Conservation (phyloP, 164 flowering plant genomes). For the Vitis rotundifolia region DNA sequence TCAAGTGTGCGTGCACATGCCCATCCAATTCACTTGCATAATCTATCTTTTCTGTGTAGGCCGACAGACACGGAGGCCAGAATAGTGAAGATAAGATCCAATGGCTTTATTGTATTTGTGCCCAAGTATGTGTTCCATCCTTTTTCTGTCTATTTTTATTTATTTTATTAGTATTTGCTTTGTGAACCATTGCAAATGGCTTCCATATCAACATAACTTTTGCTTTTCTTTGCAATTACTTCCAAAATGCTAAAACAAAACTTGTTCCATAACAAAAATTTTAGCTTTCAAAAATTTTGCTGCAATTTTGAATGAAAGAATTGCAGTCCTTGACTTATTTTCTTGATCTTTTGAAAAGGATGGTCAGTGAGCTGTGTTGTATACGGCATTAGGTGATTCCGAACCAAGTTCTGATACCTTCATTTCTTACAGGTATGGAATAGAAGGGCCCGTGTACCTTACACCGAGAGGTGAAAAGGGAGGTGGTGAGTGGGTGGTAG, state of each 20-base stretch:
- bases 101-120: slow-evolving; percentile 95
- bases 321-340: too few species aligned
- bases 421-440: slow-evolving; percentile 63
- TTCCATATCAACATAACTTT: too few species aligned
- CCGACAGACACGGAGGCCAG: slow-evolving; percentile 94
- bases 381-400: too few species aligned
- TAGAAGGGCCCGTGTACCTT: slow-evolving; percentile 91
- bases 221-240: too few species aligned
- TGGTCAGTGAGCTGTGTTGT: too few species aligned
- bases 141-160: not conserved
- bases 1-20: not conserved
- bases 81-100: slow-evolving; percentile 90
- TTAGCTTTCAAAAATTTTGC: too few species aligned
- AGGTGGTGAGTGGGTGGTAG: slow-evolving; percentile 74
- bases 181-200: too few species aligned
- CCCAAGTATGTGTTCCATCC: slow-evolving; percentile 70
- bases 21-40: not conserved
- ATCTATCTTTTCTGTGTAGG: slow-evolving; percentile 45
- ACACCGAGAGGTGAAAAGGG: slow-evolving; percentile 52
- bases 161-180: not conserved
- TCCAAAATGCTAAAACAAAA: too few species aligned
- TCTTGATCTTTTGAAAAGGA: too few species aligned
- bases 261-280: too few species aligned
- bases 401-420: not conserved
- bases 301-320: too few species aligned